Evolutionary conservation across 1,284 basidiomycete species (phyloP).

Genomic region (Neotropicomus parvogracilis): DNA sequence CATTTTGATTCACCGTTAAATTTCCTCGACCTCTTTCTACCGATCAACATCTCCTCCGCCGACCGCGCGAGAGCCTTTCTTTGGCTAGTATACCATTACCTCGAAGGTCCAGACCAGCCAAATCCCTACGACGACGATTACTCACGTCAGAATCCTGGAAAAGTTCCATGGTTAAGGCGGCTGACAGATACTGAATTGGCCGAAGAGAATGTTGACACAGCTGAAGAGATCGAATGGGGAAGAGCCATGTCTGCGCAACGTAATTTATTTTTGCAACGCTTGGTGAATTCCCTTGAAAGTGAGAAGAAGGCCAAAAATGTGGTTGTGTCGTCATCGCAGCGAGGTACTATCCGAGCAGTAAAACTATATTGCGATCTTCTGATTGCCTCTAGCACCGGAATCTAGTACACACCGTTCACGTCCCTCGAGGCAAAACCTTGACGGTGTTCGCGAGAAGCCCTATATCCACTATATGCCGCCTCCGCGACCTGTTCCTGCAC

Average conservation of each 20-base stretch:
- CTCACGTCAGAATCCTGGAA: slow-evolving; percentile 46
- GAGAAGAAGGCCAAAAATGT: slow-evolving; percentile 46
- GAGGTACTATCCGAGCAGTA: slow-evolving; percentile 20
- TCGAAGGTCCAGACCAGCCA: slow-evolving; percentile 52
- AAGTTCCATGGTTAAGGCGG: slow-evolving; percentile 52
- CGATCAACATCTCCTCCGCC: slow-evolving; percentile 63
- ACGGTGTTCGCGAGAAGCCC: slow-evolving; percentile 37
- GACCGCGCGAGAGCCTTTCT: slow-evolving; percentile 75
- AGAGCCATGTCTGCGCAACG: slow-evolving; percentile 62
- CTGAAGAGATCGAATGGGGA: slow-evolving; percentile 66
- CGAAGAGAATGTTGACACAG: slow-evolving; percentile 65
- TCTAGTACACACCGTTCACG: slow-evolving; percentile 28
- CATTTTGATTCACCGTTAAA: slow-evolving; percentile 76
- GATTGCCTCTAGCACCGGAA: slow-evolving; percentile 22
- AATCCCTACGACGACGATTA: slow-evolving; percentile 69
- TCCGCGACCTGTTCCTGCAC: slow-evolving; percentile 19
- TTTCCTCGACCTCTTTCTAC: slow-evolving; percentile 79
- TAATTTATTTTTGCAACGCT: slow-evolving; percentile 58
- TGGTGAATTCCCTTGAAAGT: slow-evolving; percentile 46
- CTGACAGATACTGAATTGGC: slow-evolving; percentile 48
- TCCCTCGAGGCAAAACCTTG: slow-evolving; percentile 23
- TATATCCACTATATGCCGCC: slow-evolving; percentile 39
- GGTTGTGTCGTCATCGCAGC: slow-evolving; percentile 21
- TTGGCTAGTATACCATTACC: slow-evolving; percentile 75
- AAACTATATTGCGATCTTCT: slow-evolving; percentile 3